A percentile compares a stretch with the other conserved stretches of the same genome.
phyloP scores from a whole-genome alignment of 2,329 filamentous ascomycete species.

The Talaromyces sp. region DNA sequence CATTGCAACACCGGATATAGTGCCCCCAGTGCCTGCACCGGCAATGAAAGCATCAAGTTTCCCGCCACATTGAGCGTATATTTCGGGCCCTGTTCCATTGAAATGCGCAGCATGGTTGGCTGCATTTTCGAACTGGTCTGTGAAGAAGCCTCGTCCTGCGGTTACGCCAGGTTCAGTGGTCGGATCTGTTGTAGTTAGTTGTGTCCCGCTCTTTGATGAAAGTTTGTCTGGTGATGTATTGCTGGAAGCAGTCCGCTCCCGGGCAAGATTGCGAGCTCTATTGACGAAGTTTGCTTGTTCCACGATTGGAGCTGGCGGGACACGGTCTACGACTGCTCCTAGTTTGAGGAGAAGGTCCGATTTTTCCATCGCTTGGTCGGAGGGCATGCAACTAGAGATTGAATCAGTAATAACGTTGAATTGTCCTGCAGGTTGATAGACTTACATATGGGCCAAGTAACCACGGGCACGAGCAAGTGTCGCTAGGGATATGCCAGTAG shows the following conservation, averaged over 20 bases:
- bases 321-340: slow-evolving; percentile 87
- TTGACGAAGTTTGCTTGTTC: slow-evolving; percentile 94
- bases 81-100: slow-evolving; percentile 81
- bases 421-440: background rate
- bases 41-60: slow-evolving; percentile 82
- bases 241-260: slow-evolving; percentile 61
- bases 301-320: slow-evolving; percentile 89
- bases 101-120: slow-evolving; percentile 88
- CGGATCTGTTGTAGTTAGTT: slow-evolving; percentile 21
- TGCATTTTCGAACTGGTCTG: slow-evolving; percentile 90
- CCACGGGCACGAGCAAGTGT: slow-evolving; percentile 82
- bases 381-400: slow-evolving; percentile 73
- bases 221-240: slow-evolving; percentile 17
- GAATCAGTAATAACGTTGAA: background rate
- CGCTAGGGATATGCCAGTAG: slow-evolving; percentile 91
- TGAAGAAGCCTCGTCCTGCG: slow-evolving; percentile 80
- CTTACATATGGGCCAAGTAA: slow-evolving; percentile 83
- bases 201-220: slow-evolving; percentile 12
- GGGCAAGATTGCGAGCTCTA: slow-evolving; percentile 72
- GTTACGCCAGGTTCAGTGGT: slow-evolving; percentile 35
- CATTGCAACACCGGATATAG: slow-evolving; percentile 79
- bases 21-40: slow-evolving; percentile 91
- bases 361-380: slow-evolving; percentile 86
- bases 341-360: slow-evolving; percentile 83
- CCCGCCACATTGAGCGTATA: slow-evolving; percentile 72